Base-by-base conservation (phyloP, 1,139 yeast species). In the Spathaspora sp. region DNA sequence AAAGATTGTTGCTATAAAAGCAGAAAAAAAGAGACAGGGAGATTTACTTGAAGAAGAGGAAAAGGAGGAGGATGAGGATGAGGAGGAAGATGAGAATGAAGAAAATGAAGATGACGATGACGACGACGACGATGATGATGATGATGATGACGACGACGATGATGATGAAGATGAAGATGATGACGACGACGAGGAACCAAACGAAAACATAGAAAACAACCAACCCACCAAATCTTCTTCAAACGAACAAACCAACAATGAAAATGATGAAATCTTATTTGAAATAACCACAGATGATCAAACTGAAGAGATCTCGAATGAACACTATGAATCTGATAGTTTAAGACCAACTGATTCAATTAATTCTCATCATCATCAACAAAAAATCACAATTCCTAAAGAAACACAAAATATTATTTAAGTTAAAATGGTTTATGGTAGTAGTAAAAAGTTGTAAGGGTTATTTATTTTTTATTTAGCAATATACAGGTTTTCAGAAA, bases 1-100 rank as follows among this genome's bases (percentile, higher is more conserved):
- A 49, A 74, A 73, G 52, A 78, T 72, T 53, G 69, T 59, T 31
- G 56, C 68, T 9, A 62, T 76, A 44, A 68, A 67, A 50, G 64
- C 64, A 39, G 60, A 61, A 56, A 51, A 61, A 51, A 56, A 55
- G 34, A 59, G 47, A 15, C 49, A 50, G 7, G 65, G 59, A 3
- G 72, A 65, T 7, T 31, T 31, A 31, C 36, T 31, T 7, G 74
- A 64, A 1, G 70, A 65, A 4, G 69, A 61, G 0, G 68, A 64
- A 4, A 65, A 58, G 3, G 69, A 65, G 2, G 70, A 63, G 2
- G 73, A 67, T 1, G 72, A 65, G 1, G 74, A 67, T 3, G 74
- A 65, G 5, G 73, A 65, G 0, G 74, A 66, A 2, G 74, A 63
- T 2, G 71, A 65, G 0, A 73, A 67, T 1, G 70, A 64, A 1